These are phyloP conservation scores for Orbilia quercus DNA, from an alignment of 2,329 filamentous ascomycete species.

Conservation along the genomic window DNA sequence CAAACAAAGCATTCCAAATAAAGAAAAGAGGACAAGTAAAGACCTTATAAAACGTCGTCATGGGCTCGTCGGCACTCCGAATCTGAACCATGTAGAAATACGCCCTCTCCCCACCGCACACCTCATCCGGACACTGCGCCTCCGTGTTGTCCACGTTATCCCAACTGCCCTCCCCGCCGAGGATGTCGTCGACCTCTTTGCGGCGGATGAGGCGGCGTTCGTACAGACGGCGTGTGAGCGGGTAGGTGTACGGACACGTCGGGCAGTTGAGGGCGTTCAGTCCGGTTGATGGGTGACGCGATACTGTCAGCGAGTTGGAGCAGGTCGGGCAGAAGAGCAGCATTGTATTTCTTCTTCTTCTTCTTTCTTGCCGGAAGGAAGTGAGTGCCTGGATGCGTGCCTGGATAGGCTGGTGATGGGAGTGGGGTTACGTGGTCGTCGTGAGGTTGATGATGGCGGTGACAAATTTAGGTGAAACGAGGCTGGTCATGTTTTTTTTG, in stretches of 20 bases:
- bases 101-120: conserved; percentile 83
- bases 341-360: conserved; percentile 43
- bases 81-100: conserved; percentile 98
- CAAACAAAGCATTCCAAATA: too few relatives aligned
- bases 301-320: conserved; percentile 82
- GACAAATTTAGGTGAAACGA: conserved; percentile 48
- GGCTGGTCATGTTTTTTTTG: conserved; percentile 5
- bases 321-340: conserved; percentile 77
- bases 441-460: conserved; percentile 12
- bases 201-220: conserved; percentile 82
- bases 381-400: too few relatives aligned
- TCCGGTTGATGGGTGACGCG: conserved; percentile 62
- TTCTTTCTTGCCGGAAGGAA: not conserved
- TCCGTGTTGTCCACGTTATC: conserved; percentile 85
- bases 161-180: conserved; percentile 88
- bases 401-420: not conserved
- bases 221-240: conserved; percentile 79
- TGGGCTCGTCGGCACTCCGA: conserved; percentile 96
- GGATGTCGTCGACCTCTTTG: conserved; percentile 86
- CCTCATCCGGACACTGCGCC: conserved; percentile 83
- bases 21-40: conserved; percentile 1
- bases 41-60: conserved; percentile 95
- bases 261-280: conserved; percentile 91
- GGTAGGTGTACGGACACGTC: conserved; percentile 91
- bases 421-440: too few relatives aligned